Evolutionary conservation across 192 early-diverging fungal genomes (phyloP).

Genomic region (Entomortierella chlamydospora): DNA sequence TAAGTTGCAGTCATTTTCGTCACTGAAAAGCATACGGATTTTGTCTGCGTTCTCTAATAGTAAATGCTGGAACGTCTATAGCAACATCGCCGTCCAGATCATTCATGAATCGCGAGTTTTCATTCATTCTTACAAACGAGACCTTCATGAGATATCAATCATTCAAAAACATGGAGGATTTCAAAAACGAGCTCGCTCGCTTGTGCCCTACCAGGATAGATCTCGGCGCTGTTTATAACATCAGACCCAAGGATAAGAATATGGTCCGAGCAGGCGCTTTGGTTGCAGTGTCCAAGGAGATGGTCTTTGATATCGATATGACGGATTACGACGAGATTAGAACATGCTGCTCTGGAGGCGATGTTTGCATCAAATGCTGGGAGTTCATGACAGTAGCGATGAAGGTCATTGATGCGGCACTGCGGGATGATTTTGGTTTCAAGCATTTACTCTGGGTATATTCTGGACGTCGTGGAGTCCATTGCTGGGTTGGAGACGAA

Average conservation of each 20-base stretch:
- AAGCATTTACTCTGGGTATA: conserved; percentile 95
- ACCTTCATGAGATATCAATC: conserved; percentile 93
- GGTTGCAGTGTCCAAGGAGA: conserved; percentile 83
- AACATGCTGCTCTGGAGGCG: conserved; percentile 92
- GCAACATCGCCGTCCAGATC: conserved; percentile 68
- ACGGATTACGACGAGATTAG: conserved; percentile 98
- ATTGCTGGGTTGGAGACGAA: conserved; percentile 98
- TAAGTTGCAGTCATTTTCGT: conserved; percentile 35
- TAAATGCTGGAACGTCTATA: not conserved
- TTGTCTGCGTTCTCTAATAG: too few relatives aligned
- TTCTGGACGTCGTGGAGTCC: conserved; percentile 95
- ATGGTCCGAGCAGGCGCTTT: conserved; percentile 77
- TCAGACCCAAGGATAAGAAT: conserved; percentile 87
- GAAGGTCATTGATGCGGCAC: conserved; percentile 82
- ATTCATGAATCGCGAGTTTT: conserved; percentile 93
- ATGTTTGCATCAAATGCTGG: conserved; percentile 94
- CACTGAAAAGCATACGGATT: not conserved
- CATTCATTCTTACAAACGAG: conserved; percentile 84
- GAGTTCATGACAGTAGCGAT: conserved; percentile 93
- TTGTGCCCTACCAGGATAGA: conserved; percentile 93
- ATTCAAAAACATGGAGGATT: conserved; percentile 75
- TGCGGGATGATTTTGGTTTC: conserved; percentile 96
- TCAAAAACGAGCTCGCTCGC: conserved; percentile 80
- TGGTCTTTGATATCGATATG: conserved; percentile 99
- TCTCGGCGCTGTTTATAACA: conserved; percentile 94